Evolutionary conservation across 805 yeast genomes (phyloP), one percentile per base, ranked within the genome.

Genomic region (Lipomyces sp.): DNA sequence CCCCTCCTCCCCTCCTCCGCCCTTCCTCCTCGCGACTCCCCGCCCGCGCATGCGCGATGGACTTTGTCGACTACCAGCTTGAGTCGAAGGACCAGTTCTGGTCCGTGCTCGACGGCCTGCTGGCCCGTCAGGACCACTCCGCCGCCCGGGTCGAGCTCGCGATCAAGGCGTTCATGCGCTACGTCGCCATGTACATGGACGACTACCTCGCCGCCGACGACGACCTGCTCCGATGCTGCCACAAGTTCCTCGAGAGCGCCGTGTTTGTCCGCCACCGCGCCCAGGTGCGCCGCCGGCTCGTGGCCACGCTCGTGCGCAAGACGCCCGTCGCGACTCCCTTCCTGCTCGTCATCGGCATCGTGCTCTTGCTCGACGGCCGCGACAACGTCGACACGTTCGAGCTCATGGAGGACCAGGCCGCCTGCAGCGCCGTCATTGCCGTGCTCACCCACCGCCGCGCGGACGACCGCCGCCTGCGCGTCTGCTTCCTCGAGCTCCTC

Each of bases 191-290:
- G 23, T 66, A 56, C 40, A 50, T 63, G 59, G 66, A 62, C 38
- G 55, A 55, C 45, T 65, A 57, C 48, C 51, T 66, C 22, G 32
- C 40, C 14, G 39, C 41, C 26, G 68, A 72, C 57, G 53, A 79
- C 48, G 46, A 77, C 56, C 32, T 74, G 67, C 44, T 68, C 62
- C 28, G 62, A 55, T 59, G 81, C 67, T 18, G 81, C 76, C 11
- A 79, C 76, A 22, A 75, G 55, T 29, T 67, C 62, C 16, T 67
- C 52, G 57, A 79, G 72, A 31, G 84, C 74, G 38, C 70, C 58
- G 77, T 83, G 72, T 28, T 81, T 76, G 13, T 75, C 78, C 63
- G 75, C 75, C 47, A 82, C 73, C 40, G 81, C 76, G 48, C 69
- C 62, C 48, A 79, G 63, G 60, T 74, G 57, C 41, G 66, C 37